Evolutionary conservation across 768 basidiomycete genomes (phyloP), one percentile per base, ranked within the genome.

Genomic region (Holtermanniella nyarrowii): DNA sequence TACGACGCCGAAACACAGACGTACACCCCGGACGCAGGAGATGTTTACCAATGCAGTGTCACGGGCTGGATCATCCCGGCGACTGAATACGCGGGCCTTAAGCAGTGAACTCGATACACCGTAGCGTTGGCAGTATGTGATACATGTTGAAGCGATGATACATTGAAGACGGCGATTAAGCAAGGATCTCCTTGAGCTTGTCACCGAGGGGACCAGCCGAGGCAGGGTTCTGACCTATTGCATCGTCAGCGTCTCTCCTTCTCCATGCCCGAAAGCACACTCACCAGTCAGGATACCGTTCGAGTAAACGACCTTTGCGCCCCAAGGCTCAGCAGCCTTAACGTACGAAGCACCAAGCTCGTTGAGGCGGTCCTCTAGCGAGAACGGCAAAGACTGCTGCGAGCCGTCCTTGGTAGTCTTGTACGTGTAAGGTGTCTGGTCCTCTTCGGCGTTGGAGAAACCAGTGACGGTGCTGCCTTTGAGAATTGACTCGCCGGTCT

Each of bases 221-320:
- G 16, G 78, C 80, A 3, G 84, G 84, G 70, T 87, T 87, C 68
- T 85, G 84, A 5, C 85, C 85, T 20, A 84, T 83, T 58, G 75
- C 12, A n/a, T 80, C 81, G 58, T 80, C 79, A 5, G 77, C 76
- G 13, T 80, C 76, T 21, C 83, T 79, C 56, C 80, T 76, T 39
- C 47, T 37, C 25, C 27, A 46, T 18, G 18, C 5, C 22, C 11
- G 21, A 27, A 23, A n/a, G n/a, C n/a, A n/a, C n/a, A 52, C 59
- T 46, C 44, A 59, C 61, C 63, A 47, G 63, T 62, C 41, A 56
- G 22, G 26, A 49, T 57, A 21, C 66, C 62, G 22, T 60, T 55
- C 26, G 55, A 56, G 50, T 50, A 60, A 46, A 65, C 54, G 22
- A 77, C 79, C 70, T 64, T 83, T 79, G 42, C 57, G 2, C 41